Conservation (phyloP, 371 early-diverging fungal species). For the Apophysomyces elegans region DNA sequence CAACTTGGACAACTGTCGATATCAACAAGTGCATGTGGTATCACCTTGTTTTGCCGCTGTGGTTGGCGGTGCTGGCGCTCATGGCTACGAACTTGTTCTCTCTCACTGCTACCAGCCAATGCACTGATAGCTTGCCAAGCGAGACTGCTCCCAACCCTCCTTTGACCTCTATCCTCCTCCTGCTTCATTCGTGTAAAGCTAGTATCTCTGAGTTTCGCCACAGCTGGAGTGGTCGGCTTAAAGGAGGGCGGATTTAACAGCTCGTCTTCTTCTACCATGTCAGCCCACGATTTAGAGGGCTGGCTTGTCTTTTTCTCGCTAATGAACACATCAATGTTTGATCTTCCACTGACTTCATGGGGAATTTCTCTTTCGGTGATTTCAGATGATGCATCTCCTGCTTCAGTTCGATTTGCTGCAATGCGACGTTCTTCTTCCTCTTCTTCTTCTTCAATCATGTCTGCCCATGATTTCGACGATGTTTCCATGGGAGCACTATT, state of each 20-base stretch:
- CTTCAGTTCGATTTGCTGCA: background rate
- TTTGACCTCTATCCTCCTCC: too few relatives aligned
- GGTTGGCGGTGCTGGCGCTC: too few relatives aligned
- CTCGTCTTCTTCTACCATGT: conserved; percentile 7
- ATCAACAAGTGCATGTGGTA: background rate
- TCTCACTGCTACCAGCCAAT: too few relatives aligned
- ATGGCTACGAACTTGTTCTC: too few relatives aligned
- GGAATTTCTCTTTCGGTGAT: background rate
- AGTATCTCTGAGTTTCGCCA: too few relatives aligned
- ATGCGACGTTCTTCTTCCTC: background rate
- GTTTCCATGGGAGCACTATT: background rate
- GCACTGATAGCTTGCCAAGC: too few relatives aligned
- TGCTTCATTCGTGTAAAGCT: too few relatives aligned
- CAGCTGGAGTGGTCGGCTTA: background rate
- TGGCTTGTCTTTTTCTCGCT: background rate
- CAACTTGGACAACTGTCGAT: background rate
- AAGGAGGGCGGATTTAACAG: background rate
- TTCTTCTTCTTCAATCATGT: conserved; percentile 5
- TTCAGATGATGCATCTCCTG: background rate
- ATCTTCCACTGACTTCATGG: background rate
- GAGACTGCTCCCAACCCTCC: too few relatives aligned
- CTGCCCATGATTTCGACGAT: conserved; percentile 8
- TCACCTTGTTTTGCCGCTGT: background rate
- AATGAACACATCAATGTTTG: background rate
- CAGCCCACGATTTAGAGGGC: conserved; percentile 1